Evolutionary conservation across 2,329 filamentous ascomycete species (phyloP), one percentile per base, ranked within the genome.

Genomic region (Cladosporium colombiae): DNA sequence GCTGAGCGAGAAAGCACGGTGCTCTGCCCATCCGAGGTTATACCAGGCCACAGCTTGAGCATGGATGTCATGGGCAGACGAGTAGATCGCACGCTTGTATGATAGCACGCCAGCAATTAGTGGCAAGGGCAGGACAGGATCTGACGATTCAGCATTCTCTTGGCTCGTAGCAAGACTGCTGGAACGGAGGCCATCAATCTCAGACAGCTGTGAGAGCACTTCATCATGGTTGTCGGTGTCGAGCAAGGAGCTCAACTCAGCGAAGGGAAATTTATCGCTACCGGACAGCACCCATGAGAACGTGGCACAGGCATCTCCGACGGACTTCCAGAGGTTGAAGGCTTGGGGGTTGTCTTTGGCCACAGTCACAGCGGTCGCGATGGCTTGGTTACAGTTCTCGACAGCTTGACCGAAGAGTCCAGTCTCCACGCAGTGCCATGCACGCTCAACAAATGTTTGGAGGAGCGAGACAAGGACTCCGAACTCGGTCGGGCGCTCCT

Each of bases 11-110:
- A 96, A 91, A 0, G 93, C 91, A 53, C 90, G 87, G 75, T 95
- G 88, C 76, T 99, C 95, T 1, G 92, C 91, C 91, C 93, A 98
- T 50, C 95, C 95, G 21, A 99, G 82, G 73, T 99, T 99, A 79
- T 97, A 99, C 85, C 94, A 95, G 0, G 93, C 92, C n/a, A 98
- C 91, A 1, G 95, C 92, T 78, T 96, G 93, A 3, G 94, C 93
- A 76, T 97, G 91, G 8, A 87, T 76, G 74, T 99, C 93, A 66
- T 88, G 82, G 0, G 88, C 81, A 14, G 90, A 90, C 46, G 88
- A 85, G 18, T 89, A 90, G 16, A 98, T 88, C 8, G 93, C 93
- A 69, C 91, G 87, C 77, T 98, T 99, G 77, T 96, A 91, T 6
- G 92, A 91, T 21, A 98, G 81, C 31, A 98, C 91, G 0, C 79